Percentiles rank a stretch among this genome's conserved stretches.
Evolutionary conservation across 805 yeast species (phyloP).

Genomic region (Barnettozyma pratensis): DNA sequence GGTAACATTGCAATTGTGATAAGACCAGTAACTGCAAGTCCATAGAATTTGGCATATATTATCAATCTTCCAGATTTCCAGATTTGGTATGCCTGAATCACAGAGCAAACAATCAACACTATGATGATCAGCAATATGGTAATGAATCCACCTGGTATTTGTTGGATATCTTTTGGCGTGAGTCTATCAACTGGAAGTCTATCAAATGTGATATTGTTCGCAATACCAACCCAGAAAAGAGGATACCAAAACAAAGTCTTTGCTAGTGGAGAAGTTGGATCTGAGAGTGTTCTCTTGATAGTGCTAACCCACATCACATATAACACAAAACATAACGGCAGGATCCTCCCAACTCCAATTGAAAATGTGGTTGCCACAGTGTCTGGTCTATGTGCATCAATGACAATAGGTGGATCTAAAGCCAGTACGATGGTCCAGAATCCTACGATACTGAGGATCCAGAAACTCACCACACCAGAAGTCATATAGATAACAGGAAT

Average conservation of each 20-base stretch:
- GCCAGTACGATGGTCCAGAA: slow-evolving; percentile 79
- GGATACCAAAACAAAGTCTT: slow-evolving; percentile 60
- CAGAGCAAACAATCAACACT: slow-evolving; percentile 47
- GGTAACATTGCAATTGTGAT: slow-evolving; percentile 47
- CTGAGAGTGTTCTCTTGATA: slow-evolving; percentile 42
- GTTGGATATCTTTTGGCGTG: slow-evolving; percentile 61
- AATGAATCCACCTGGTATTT: slow-evolving; percentile 70
- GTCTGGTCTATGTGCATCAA: slow-evolving; percentile 48
- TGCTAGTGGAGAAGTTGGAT: slow-evolving; percentile 35
- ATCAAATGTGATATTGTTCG: slow-evolving; percentile 86
- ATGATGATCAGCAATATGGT: slow-evolving; percentile 52
- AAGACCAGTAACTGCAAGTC: slow-evolving; percentile 37
- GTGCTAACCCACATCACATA: slow-evolving; percentile 65
- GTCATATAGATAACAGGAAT: slow-evolving; percentile 51
- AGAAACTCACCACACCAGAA: slow-evolving; percentile 45
- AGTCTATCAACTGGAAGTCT: slow-evolving; percentile 83
- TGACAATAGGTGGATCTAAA: slow-evolving; percentile 72
- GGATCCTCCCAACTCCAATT: slow-evolving; percentile 62
- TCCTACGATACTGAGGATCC: slow-evolving; percentile 59
- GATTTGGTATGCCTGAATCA: slow-evolving; percentile 69
- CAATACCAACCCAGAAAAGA: slow-evolving; percentile 75
- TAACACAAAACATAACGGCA: slow-evolving; percentile 70
- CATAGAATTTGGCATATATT: slow-evolving; percentile 53
- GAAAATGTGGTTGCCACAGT: slow-evolving; percentile 60
- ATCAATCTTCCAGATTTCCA: slow-evolving; percentile 75